These are phyloP conservation scores for Glycine latifolia DNA, from an alignment of 306 rosid species.

Conservation along the genomic window DNA sequence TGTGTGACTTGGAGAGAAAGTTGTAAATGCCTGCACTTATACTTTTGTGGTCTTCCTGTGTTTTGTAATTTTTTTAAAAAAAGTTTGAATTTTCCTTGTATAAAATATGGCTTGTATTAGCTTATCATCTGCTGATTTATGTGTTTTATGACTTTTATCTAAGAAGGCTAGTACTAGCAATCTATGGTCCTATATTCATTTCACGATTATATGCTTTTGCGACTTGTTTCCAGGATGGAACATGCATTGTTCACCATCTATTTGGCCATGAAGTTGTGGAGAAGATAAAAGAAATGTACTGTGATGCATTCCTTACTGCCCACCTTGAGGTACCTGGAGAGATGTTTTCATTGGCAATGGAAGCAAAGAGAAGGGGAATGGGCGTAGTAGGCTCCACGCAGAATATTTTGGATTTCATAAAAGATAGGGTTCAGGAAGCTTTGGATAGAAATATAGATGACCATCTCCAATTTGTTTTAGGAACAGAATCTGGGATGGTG, in stretches of 20 bases:
- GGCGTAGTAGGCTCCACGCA: conserved; percentile 94
- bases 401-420: conserved; percentile 89
- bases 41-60: conserved; percentile 7
- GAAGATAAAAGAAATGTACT: conserved; percentile 87
- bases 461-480: conserved; percentile 90
- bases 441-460: conserved; percentile 81
- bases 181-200: conserved; percentile 22
- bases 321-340: conserved; percentile 99
- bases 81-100: background rate
- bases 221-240: conserved; percentile 72
- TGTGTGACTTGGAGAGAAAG: background rate
- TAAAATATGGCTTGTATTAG: background rate
- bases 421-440: conserved; percentile 83
- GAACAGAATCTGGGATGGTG: conserved; percentile 98
- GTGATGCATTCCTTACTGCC: conserved; percentile 96
- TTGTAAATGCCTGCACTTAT: conserved; percentile 15
- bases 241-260: conserved; percentile 93
- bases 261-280: conserved; percentile 96
- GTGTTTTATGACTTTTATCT: background rate
- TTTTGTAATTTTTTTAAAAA: background rate
- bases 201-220: conserved; percentile 45
- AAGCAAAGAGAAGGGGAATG: conserved; percentile 99
- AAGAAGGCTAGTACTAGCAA: conserved; percentile 19
- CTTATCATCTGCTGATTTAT: background rate
- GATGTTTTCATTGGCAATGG: conserved; percentile 98